A percentile compares a stretch with the other conserved stretches of the same genome.
These are phyloP conservation scores for Penicillium sp. DNA, from an alignment of 2,329 filamentous ascomycete genomes.

Conservation along the genomic window DNA sequence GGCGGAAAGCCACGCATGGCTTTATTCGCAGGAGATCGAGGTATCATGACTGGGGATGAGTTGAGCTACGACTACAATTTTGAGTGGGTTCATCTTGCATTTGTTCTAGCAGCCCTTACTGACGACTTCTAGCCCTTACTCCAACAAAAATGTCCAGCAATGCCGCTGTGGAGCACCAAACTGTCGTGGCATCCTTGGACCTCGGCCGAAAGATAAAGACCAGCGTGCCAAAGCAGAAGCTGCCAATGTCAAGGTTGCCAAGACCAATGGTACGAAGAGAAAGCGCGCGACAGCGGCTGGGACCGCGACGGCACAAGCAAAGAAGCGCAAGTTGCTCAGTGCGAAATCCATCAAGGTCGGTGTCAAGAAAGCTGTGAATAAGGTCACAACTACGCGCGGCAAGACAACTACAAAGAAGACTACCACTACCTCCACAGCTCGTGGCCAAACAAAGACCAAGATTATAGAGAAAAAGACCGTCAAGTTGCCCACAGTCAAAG, in stretches of 20 bases:
- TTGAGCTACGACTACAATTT: slow-evolving; percentile 91
- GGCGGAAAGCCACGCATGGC: slow-evolving; percentile 93
- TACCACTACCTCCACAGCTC: slow-evolving; percentile 5
- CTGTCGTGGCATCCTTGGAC: slow-evolving; percentile 63
- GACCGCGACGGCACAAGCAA: not conserved
- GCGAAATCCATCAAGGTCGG: slow-evolving; percentile 34
- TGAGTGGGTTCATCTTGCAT: slow-evolving; percentile 49
- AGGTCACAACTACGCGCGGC: slow-evolving; percentile 16
- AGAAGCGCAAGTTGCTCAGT: slow-evolving; percentile 22
- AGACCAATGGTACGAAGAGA: slow-evolving; percentile 31
- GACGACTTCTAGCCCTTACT: slow-evolving; percentile 50
- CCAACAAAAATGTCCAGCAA: slow-evolving; percentile 62
- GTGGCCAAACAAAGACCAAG: slow-evolving; percentile 8
- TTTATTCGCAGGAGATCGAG: slow-evolving; percentile 84
- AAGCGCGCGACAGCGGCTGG: slow-evolving; percentile 21
- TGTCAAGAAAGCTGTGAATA: slow-evolving; percentile 28
- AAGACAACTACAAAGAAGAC: slow-evolving; percentile 23
- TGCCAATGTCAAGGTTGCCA: slow-evolving; percentile 16
- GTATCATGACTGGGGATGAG: slow-evolving; percentile 93
- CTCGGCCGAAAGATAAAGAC: slow-evolving; percentile 52
- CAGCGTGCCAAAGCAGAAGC: slow-evolving; percentile 32
- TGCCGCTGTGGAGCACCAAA: slow-evolving; percentile 63
- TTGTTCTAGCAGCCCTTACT: slow-evolving; percentile 4
- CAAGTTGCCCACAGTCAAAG: slow-evolving; percentile 31
- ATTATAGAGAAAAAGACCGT: slow-evolving; percentile 22